Evolutionary conservation across 495 filamentous ascomycete species (phyloP).

Genomic region (Pyrenula massariospora): DNA sequence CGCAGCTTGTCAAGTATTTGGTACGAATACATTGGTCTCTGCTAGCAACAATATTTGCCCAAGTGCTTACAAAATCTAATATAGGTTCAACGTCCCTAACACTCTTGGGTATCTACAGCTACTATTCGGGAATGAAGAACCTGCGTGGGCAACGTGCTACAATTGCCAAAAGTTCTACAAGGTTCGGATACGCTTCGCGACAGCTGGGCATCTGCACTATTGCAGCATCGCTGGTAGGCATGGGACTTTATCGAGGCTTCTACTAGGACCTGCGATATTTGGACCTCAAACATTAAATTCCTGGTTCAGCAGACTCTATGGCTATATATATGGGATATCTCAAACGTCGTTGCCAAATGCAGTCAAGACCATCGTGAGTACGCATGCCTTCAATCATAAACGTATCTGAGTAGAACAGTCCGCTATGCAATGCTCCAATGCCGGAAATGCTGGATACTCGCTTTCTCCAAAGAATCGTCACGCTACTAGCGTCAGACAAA

Average conservation of each 20-base stretch:
- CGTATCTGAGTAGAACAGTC: background rate
- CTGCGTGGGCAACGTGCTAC: slow-evolving; percentile 55
- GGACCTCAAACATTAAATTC: background rate
- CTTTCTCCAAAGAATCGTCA: background rate
- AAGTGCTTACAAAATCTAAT: background rate
- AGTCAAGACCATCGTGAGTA: background rate
- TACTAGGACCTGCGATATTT: slow-evolving; percentile 22
- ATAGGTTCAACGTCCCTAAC: slow-evolving; percentile 74
- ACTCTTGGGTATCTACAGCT: slow-evolving; percentile 82
- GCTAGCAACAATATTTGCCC: background rate
- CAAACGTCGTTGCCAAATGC: background rate
- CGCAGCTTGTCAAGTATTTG: slow-evolving; percentile 52
- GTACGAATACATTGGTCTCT: slow-evolving; percentile 20
- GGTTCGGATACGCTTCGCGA: slow-evolving; percentile 67
- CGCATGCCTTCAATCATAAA: background rate
- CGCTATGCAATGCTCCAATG: background rate
- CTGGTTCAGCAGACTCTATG: background rate
- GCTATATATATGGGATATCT: background rate
- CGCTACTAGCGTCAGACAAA: slow-evolving; percentile 35
- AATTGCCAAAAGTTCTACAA: slow-evolving; percentile 58
- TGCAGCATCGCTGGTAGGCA: slow-evolving; percentile 53
- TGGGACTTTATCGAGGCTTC: slow-evolving; percentile 51
- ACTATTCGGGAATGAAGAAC: slow-evolving; percentile 66
- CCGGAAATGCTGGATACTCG: background rate
- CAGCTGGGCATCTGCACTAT: slow-evolving; percentile 59